Evolutionary conservation across 2,329 filamentous ascomycete genomes (phyloP).

Genomic region (Trichophyton rubrum): DNA sequence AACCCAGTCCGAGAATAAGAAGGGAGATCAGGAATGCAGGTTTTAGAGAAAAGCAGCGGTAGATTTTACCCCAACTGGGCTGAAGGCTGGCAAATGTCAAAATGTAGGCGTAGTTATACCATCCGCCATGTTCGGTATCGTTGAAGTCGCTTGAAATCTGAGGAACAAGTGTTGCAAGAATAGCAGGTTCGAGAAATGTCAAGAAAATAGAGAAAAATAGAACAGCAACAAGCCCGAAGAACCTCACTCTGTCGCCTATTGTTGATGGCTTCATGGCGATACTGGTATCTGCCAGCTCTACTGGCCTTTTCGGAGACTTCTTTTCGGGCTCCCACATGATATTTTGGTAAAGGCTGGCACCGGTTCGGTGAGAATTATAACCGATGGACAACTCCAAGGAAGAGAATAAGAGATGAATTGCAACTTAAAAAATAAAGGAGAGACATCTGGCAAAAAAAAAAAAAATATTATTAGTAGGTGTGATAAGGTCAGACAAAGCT

Average conservation of each 20-base stretch:
- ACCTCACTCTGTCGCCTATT: background rate
- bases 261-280: background rate
- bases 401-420: background rate
- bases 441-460: background rate
- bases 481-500: background rate
- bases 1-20: slow-evolving; percentile 32
- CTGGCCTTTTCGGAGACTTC: background rate
- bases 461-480: too few species aligned
- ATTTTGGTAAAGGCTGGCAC: background rate
- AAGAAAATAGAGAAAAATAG: background rate
- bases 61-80: slow-evolving; percentile 33
- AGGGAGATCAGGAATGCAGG: slow-evolving; percentile 29
- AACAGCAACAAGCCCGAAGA: background rate
- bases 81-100: slow-evolving; percentile 32
- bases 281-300: background rate
- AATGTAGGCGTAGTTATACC: slow-evolving; percentile 36
- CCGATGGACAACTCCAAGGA: background rate
- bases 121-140: slow-evolving; percentile 34
- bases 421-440: background rate
- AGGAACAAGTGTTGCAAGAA: slow-evolving; percentile 36
- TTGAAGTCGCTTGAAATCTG: slow-evolving; percentile 37
- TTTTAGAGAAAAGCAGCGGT: slow-evolving; percentile 32
- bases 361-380: background rate
- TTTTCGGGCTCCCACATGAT: background rate
- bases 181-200: slow-evolving; percentile 16